These are phyloP conservation scores for Verbascum thapsus DNA, from an alignment of 257 asterid species.

Conservation along the genomic window DNA sequence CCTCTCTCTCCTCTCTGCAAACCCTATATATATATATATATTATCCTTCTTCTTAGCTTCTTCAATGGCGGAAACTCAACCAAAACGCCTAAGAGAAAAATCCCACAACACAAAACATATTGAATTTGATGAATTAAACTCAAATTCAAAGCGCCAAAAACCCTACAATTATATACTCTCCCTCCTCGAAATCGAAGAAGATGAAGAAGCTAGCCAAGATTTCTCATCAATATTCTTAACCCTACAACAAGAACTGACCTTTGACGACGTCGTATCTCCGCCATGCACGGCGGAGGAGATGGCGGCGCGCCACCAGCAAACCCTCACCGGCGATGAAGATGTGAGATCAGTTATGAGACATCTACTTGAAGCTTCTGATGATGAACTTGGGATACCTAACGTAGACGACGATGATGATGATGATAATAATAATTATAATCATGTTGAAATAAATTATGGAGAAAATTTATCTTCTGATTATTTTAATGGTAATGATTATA, in stretches of 20 bases:
- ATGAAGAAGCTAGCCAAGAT: constrained; percentile 39
- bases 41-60: background rate
- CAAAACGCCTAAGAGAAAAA: constrained; percentile 64
- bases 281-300: constrained; percentile 21
- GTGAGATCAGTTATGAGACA: constrained; percentile 61
- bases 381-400: constrained; percentile 78
- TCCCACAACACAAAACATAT: background rate
- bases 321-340: constrained; percentile 26
- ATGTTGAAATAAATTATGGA: constrained; percentile 32
- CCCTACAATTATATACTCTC: constrained; percentile 47
- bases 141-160: constrained; percentile 57
- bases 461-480: constrained; percentile 30
- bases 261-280: constrained; percentile 27
- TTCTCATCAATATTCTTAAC: constrained; percentile 51
- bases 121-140: constrained; percentile 32
- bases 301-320: constrained; percentile 12
- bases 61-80: constrained; percentile 54
- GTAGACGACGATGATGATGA: constrained; percentile 33
- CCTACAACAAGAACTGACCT: constrained; percentile 56
- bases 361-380: constrained; percentile 88
- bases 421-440: constrained; percentile 23
- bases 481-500: constrained; percentile 28
- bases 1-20: background rate
- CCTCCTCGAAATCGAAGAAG: constrained; percentile 63
- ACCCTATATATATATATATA: background rate